Percentiles rank a stretch among this genome's conserved stretches.
phyloP scores from a whole-genome alignment of 108 stramenopile genomes.

The Mediolabrus comicus region DNA sequence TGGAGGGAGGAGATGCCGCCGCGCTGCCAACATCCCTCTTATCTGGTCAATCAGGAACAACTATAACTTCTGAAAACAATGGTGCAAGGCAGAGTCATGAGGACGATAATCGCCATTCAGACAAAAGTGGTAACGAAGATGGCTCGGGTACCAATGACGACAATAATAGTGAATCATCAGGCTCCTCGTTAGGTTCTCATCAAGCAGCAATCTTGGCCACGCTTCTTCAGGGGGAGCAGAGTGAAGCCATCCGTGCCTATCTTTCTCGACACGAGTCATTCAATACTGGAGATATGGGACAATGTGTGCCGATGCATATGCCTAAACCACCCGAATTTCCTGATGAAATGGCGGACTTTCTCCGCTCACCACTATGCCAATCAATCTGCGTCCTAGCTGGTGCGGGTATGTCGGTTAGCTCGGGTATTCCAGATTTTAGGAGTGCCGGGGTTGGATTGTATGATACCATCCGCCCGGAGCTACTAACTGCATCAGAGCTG shows the following conservation, averaged over 20 bases:
- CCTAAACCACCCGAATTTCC: conserved; percentile 33
- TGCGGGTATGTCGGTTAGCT: conserved; percentile 62
- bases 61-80: background rate
- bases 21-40: background rate
- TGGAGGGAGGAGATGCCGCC: background rate
- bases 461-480: conserved; percentile 52
- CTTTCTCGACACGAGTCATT: conserved; percentile 18
- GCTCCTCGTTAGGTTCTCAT: background rate
- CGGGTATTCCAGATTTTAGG: conserved; percentile 84
- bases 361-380: conserved; percentile 33
- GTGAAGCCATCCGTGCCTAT: conserved; percentile 24
- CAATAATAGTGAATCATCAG: too few species aligned
- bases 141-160: too few species aligned
- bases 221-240: conserved; percentile 19
- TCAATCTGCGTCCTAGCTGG: conserved; percentile 74
- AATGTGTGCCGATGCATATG: conserved; percentile 33
- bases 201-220: conserved; percentile 33
- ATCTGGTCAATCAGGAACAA: background rate
- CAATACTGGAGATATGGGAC: conserved; percentile 20
- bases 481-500: conserved; percentile 49
- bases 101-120: background rate
- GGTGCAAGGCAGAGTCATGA: background rate
- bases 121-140: background rate
- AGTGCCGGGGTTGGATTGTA: conserved; percentile 54
- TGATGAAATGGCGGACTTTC: conserved; percentile 38